phyloP scores from a whole-genome alignment of 306 rosid genomes.

The Aeschynomene evenia region DNA sequence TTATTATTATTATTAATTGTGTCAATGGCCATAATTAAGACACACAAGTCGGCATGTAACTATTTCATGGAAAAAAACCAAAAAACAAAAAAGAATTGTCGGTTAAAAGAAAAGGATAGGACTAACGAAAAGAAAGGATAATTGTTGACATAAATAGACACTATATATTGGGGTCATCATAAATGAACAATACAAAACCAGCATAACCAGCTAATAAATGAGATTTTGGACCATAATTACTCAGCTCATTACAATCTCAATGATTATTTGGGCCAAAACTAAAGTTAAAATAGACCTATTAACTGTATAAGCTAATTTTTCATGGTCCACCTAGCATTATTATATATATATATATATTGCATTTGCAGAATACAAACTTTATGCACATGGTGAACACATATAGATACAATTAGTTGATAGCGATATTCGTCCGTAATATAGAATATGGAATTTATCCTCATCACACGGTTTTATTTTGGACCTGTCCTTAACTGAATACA shows the following conservation, averaged over 20 bases:
- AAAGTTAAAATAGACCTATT: no score
- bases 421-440: conserved; percentile 4
- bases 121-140: neutral
- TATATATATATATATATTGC: no score
- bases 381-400: conserved; percentile 17
- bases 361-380: conserved; percentile 8
- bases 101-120: neutral
- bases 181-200: no score
- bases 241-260: no score
- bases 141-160: neutral
- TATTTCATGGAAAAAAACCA: no score
- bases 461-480: neutral
- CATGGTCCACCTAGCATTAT: no score
- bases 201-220: no score
- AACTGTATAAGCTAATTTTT: no score
- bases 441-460: neutral
- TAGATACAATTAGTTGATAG: neutral
- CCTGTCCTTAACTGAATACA: conserved; percentile 8
- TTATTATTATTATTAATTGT: neutral
- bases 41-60: neutral
- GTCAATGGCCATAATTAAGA: neutral
- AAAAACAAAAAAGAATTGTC: neutral
- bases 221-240: no score
- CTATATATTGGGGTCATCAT: no score
- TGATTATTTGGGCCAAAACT: no score